These are phyloP conservation scores for Linnemannia exigua DNA, from an alignment of 192 early-diverging fungal genomes.

Conservation along the genomic window DNA sequence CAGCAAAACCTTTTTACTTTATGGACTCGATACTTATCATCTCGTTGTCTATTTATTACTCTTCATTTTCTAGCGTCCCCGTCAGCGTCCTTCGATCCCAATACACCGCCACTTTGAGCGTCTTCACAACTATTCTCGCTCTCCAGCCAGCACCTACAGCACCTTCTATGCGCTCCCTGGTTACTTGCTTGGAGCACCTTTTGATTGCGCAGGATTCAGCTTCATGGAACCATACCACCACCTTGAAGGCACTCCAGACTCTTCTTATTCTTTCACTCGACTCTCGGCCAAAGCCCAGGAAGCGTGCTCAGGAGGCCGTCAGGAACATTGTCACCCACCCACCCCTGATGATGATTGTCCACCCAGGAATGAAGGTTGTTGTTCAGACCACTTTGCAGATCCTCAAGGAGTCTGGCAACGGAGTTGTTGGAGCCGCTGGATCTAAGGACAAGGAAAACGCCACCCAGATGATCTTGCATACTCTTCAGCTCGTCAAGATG, in stretches of 20 bases:
- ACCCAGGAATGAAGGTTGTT: slow-evolving; percentile 48
- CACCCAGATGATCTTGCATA: slow-evolving; percentile 55
- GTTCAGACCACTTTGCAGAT: slow-evolving; percentile 52
- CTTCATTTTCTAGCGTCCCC: slow-evolving; percentile 59
- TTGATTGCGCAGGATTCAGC: slow-evolving; percentile 83
- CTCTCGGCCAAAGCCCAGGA: slow-evolving; percentile 84
- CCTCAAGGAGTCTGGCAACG: slow-evolving; percentile 55
- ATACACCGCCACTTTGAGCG: slow-evolving; percentile 72
- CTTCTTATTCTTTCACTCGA: slow-evolving; percentile 87
- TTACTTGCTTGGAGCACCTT: slow-evolving; percentile 83
- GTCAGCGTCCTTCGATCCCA: slow-evolving; percentile 71
- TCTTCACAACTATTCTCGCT: slow-evolving; percentile 77
- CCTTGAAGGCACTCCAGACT: slow-evolving; percentile 79
- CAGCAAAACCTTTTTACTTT: not conserved
- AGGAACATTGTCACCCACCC: slow-evolving; percentile 76
- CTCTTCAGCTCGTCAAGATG: slow-evolving; percentile 54
- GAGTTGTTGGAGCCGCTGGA: slow-evolving; percentile 50
- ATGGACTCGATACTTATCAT: not conserved
- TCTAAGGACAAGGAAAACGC: slow-evolving; percentile 54
- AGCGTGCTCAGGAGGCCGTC: slow-evolving; percentile 89
- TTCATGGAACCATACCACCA: slow-evolving; percentile 77
- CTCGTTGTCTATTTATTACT: not conserved
- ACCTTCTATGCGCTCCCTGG: slow-evolving; percentile 78
- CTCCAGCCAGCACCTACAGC: slow-evolving; percentile 77
- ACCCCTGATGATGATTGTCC: slow-evolving; percentile 63